Evolutionary conservation across 768 basidiomycete genomes (phyloP), one percentile per base, ranked within the genome.

Genomic region (Pisolithus sp.): DNA sequence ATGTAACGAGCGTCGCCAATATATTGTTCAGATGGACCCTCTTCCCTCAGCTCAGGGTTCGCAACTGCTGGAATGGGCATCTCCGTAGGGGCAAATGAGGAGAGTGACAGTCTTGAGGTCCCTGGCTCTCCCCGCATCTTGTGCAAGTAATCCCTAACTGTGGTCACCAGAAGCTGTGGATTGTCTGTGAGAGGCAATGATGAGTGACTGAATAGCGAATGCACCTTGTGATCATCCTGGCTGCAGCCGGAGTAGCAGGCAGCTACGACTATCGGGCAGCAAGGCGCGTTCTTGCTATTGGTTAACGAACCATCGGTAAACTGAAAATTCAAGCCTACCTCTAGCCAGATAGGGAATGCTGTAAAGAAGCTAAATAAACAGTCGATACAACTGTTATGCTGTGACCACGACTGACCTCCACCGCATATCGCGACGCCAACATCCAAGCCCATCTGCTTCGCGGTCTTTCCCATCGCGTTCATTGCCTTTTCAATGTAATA

Each of bases 301-400:
- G 44, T 57, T 17, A 48, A 15, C 48, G 47, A 47, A 44, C 40
- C 49, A 42, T 43, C 36, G 49, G 41, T 24, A 34, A 41, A 26
- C 42, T 18, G 34, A 38, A 31, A 38, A 30, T 41, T 13, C 21
- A 41, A 18, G 52, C 67, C 59, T 64, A 85, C 88, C 76, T 89
- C 83, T 52, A 91, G 69, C 87, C 88, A 91, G 57, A 91, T 82
- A 4, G 89, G 89, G 74, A 88, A 90, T 0, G 89, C 89, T 91
- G 55, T 23, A n/a, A 51, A 17, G 37, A 52, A 47, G 46, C n/a
- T 28, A 30, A n/a, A 43, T 48, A 18, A 51, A 58, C 45, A 58
- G 50, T 21, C 24, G 13, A 41, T 23, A 21, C 41, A 9, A 48
- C 5, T 1, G 2, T 23, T 6, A 21, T 44, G n/a, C 3, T 15